These are phyloP conservation scores for Fusarium sp. DNA, from an alignment of 2,329 filamentous ascomycete species.

Conservation along the genomic window DNA sequence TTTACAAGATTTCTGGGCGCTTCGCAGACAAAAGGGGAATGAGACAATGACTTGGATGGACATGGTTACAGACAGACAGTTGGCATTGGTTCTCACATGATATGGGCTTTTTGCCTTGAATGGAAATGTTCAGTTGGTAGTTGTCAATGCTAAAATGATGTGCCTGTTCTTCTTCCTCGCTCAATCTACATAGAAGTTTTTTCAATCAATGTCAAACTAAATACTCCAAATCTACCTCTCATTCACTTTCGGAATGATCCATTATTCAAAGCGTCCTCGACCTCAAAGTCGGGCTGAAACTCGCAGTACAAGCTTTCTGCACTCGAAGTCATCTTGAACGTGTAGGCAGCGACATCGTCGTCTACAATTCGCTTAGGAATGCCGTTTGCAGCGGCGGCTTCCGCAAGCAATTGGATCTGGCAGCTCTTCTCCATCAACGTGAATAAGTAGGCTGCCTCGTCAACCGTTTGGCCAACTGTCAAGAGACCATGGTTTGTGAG, in stretches of 20 bases:
- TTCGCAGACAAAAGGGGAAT: background rate
- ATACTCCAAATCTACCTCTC: background rate
- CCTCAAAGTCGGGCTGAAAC: background rate
- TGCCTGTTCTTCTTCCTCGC: background rate
- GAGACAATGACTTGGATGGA: background rate
- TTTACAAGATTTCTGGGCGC: background rate
- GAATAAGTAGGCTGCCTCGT: background rate
- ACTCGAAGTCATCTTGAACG: background rate
- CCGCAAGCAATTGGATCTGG: background rate
- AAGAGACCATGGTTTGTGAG: background rate
- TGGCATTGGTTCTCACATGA: background rate
- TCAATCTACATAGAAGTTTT: background rate
- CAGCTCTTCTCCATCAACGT: background rate
- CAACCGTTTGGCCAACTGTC: background rate
- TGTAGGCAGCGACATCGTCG: background rate
- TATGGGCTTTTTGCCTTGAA: background rate
- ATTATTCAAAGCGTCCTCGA: background rate
- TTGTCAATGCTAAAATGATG: background rate
- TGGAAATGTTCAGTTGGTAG: background rate
- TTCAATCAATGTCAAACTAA: background rate
- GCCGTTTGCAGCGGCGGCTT: background rate
- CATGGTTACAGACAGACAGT: background rate
- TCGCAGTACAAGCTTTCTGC: background rate
- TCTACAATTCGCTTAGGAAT: background rate
- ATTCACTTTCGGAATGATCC: background rate